These are phyloP conservation scores for Nelumbo lutea DNA, from an alignment of 164 flowering plant species.

Conservation along the genomic window DNA sequence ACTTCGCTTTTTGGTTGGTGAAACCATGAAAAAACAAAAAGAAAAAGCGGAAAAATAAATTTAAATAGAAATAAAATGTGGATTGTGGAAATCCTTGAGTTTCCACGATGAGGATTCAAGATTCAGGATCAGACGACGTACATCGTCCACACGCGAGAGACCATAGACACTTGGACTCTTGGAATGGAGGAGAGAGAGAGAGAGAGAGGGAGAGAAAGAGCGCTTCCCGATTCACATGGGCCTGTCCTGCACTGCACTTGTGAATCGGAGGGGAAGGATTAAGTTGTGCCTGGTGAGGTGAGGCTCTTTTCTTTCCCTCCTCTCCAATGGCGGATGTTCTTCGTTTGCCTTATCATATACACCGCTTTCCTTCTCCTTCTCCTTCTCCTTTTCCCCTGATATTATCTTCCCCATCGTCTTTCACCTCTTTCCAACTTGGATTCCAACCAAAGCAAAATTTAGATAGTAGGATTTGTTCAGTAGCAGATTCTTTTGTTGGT, in stretches of 20 bases:
- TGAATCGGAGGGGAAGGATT: neutral
- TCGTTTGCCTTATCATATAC: slow-evolving; percentile 21
- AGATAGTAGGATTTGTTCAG: slow-evolving; percentile 19
- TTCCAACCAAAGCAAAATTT: slow-evolving; percentile 17
- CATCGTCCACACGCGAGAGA: neutral
- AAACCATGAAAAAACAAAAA: no score
- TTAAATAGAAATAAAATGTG: no score
- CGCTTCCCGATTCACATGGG: neutral
- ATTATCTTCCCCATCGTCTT: slow-evolving; percentile 3
- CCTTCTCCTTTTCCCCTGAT: slow-evolving; percentile 20
- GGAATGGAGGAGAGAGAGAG: neutral
- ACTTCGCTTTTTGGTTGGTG: no score
- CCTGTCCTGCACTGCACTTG: neutral
- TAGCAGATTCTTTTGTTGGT: slow-evolving; percentile 13
- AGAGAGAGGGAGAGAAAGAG: neutral
- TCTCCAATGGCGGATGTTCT: slow-evolving; percentile 49
- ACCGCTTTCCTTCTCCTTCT: slow-evolving; percentile 20
- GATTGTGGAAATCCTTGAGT: no score
- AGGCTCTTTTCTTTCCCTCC: neutral
- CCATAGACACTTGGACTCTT: neutral
- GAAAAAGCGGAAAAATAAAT: no score
- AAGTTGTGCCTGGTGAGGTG: neutral
- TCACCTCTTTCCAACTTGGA: slow-evolving; percentile 11
- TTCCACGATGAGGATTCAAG: no score
- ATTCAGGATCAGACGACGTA: neutral